phyloP scores from a whole-genome alignment of 306 rosid genomes.

The Prinsepia uniflora region DNA sequence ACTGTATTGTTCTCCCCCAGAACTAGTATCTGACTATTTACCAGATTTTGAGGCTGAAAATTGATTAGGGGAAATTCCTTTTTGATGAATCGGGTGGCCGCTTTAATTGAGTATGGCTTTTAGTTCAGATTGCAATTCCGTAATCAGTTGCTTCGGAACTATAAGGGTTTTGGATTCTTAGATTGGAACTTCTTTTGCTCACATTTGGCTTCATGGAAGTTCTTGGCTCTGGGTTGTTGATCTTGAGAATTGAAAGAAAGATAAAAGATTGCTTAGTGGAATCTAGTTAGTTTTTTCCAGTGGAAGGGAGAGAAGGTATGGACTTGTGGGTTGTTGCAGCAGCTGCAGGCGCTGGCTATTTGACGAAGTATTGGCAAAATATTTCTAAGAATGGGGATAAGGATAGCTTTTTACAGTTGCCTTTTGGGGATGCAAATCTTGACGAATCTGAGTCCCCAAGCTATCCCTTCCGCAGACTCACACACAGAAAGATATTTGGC shows the following conservation, averaged over 20 bases:
- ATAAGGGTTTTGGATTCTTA: constrained; percentile 3
- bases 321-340: constrained; percentile 84
- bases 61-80: constrained; percentile 21
- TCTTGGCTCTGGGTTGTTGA: constrained; percentile 18
- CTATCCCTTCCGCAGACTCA: constrained; percentile 18
- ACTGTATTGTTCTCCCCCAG: constrained; percentile 12
- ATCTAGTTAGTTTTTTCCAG: constrained; percentile 32
- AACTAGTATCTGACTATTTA: constrained; percentile 9
- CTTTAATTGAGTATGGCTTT: constrained; percentile 15
- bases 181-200: constrained; percentile 18
- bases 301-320: constrained; percentile 48
- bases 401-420: constrained; percentile 23
- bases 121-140: constrained; percentile 1
- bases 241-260: constrained; percentile 33
- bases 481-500: constrained; percentile 21
- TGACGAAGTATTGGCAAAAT: constrained; percentile 68
- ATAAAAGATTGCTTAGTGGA: constrained; percentile 30
- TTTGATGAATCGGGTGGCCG: constrained; percentile 17
- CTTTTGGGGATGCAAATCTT: constrained; percentile 38
- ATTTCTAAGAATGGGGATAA: constrained; percentile 25
- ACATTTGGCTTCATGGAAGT: constrained; percentile 35
- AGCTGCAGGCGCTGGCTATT: constrained; percentile 73
- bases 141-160: neutral
- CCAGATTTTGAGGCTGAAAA: constrained; percentile 15
- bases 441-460: constrained; percentile 37